These are phyloP conservation scores for Cladosporium cucumerinum DNA, from an alignment of 2,329 filamentous ascomycete species.

Conservation along the genomic window DNA sequence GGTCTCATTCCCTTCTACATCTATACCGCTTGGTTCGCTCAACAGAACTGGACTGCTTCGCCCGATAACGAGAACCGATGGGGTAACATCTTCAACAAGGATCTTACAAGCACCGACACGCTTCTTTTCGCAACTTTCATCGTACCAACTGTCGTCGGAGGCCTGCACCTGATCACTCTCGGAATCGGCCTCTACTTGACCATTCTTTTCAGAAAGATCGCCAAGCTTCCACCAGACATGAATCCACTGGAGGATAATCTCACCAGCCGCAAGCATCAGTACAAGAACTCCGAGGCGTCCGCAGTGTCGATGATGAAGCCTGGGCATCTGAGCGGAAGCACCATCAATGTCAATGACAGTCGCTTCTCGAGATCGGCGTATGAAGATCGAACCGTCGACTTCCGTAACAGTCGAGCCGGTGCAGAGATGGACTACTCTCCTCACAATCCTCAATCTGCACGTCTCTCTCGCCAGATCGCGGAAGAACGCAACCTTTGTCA, in stretches of 20 bases:
- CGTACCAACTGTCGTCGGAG: slow-evolving; percentile 59
- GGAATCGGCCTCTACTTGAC: slow-evolving; percentile 71
- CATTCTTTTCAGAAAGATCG: slow-evolving; percentile 77
- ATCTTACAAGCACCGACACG: slow-evolving; percentile 56
- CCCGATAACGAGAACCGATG: slow-evolving; percentile 54
- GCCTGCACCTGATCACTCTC: slow-evolving; percentile 68
- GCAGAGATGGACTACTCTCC: slow-evolving; percentile 56
- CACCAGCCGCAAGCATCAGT: slow-evolving; percentile 74
- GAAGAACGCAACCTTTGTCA: slow-evolving; percentile 43
- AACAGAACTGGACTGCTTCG: slow-evolving; percentile 50
- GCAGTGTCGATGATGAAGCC: slow-evolving; percentile 52
- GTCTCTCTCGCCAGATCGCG: slow-evolving; percentile 54
- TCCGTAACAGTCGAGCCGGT: slow-evolving; percentile 70
- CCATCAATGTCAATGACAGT: slow-evolving; percentile 39
- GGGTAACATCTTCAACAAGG: slow-evolving; percentile 63
- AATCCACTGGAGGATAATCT: slow-evolving; percentile 87
- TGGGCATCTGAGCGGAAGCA: slow-evolving; percentile 47
- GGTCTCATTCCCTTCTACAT: slow-evolving; percentile 62
- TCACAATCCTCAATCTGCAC: slow-evolving; percentile 49
- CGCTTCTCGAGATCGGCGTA: slow-evolving; percentile 39
- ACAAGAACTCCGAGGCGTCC: slow-evolving; percentile 60
- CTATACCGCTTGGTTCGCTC: slow-evolving; percentile 55
- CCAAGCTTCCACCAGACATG: slow-evolving; percentile 83
- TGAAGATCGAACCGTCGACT: slow-evolving; percentile 60
- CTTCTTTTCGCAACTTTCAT: slow-evolving; percentile 64